These are phyloP conservation scores for Dothistroma pini DNA, from an alignment of 2,329 filamentous ascomycete species.

Conservation along the genomic window DNA sequence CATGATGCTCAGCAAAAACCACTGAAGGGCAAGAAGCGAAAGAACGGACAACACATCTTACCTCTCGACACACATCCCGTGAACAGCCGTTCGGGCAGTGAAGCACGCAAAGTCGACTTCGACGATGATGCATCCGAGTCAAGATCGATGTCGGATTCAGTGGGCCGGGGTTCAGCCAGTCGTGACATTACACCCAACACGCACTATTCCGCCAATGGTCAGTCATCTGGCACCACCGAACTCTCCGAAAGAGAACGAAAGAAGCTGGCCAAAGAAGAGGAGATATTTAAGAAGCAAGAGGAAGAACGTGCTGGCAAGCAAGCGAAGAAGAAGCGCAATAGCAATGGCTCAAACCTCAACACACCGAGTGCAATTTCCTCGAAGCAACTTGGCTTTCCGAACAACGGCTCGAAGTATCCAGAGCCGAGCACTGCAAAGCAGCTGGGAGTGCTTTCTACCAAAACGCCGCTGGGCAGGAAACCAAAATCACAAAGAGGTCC, in stretches of 20 bases:
- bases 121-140: slow-evolving; percentile 58
- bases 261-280: slow-evolving; percentile 61
- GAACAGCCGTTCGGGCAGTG: slow-evolving; percentile 59
- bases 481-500: slow-evolving; percentile 21
- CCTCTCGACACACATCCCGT: slow-evolving; percentile 53
- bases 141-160: slow-evolving; percentile 56
- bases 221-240: slow-evolving; percentile 40
- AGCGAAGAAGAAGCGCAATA: slow-evolving; percentile 55
- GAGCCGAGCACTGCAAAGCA: slow-evolving; percentile 31
- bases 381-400: slow-evolving; percentile 38
- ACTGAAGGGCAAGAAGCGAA: slow-evolving; percentile 48
- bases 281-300: slow-evolving; percentile 59
- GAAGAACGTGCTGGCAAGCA: slow-evolving; percentile 50
- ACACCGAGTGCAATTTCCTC: slow-evolving; percentile 47
- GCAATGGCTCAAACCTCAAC: slow-evolving; percentile 53
- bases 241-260: slow-evolving; percentile 60
- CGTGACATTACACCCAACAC: slow-evolving; percentile 59
- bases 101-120: slow-evolving; percentile 47
- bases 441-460: slow-evolving; percentile 19
- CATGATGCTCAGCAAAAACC: slow-evolving; percentile 31
- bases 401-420: slow-evolving; percentile 26
- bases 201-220: slow-evolving; percentile 48
- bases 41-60: slow-evolving; percentile 48
- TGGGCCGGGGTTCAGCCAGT: slow-evolving; percentile 54
- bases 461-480: slow-evolving; percentile 21